These are phyloP conservation scores for Phytophthora fragariae DNA, from an alignment of 352 stramenopile genomes.

Conservation along the genomic window DNA sequence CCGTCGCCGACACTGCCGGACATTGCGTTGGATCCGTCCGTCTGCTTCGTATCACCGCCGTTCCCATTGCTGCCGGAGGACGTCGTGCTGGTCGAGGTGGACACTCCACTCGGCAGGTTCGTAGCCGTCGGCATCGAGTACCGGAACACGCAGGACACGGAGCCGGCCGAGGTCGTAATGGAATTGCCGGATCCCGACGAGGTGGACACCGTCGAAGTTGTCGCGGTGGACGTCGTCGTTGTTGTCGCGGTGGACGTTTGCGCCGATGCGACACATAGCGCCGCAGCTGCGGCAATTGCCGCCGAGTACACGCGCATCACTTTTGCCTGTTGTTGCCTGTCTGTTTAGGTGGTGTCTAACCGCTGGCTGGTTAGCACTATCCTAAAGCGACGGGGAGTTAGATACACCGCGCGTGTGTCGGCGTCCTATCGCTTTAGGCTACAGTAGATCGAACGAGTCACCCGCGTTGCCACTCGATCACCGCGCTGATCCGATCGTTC, in stretches of 20 bases:
- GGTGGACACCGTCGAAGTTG: constrained; percentile 19
- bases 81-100: constrained; percentile 26
- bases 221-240: background rate
- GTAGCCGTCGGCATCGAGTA: constrained; percentile 64
- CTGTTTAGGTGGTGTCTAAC: background rate
- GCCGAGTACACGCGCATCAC: constrained; percentile 27
- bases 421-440: constrained; percentile 29
- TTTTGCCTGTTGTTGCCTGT: constrained; percentile 5
- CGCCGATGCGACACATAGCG: constrained; percentile 31
- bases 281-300: constrained; percentile 20
- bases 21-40: constrained; percentile 16
- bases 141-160: constrained; percentile 59
- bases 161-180: constrained; percentile 21
- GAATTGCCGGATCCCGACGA: constrained; percentile 48
- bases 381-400: constrained; percentile 20
- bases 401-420: constrained; percentile 12
- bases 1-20: constrained; percentile 32
- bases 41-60: constrained; percentile 1
- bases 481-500: constrained; percentile 11
- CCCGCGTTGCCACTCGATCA: background rate
- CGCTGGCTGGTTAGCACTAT: background rate
- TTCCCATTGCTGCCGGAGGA: constrained; percentile 28
- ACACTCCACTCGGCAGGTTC: constrained; percentile 49
- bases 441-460: background rate
- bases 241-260: constrained; percentile 39